Evolutionary conservation across 371 early-diverging fungal genomes (phyloP).

Genomic region (Vairimorpha necatrix): DNA sequence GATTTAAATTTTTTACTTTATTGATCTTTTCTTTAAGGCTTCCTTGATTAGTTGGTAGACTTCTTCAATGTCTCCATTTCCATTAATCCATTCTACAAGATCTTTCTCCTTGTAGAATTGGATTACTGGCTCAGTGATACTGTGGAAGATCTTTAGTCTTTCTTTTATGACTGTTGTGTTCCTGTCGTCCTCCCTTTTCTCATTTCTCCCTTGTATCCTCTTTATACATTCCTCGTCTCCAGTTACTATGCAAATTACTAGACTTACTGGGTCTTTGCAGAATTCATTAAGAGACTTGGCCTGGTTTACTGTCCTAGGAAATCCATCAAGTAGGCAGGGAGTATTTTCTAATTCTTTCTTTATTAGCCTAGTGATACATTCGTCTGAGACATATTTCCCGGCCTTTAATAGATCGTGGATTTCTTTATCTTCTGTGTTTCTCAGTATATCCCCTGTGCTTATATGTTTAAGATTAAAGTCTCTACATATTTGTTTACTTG

Average conservation of each 20-base stretch:
- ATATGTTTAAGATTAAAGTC: constrained; percentile 86
- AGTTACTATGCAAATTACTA: constrained; percentile 46
- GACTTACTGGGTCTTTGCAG: neutral
- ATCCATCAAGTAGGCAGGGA: constrained; percentile 95
- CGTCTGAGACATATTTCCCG: constrained; percentile 91
- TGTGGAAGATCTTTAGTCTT: constrained; percentile 83
- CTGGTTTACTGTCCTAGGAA: constrained; percentile 94
- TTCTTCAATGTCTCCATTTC: constrained; percentile 13
- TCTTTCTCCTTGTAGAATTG: constrained; percentile 85
- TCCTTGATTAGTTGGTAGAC: constrained; percentile 5
- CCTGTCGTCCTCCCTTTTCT: constrained; percentile 92
- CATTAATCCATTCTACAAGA: constrained; percentile 81
- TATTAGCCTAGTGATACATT: constrained; percentile 90
- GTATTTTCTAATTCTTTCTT: constrained; percentile 77
- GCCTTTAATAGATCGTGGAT: constrained; percentile 61
- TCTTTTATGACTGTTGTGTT: constrained; percentile 76
- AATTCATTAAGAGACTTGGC: constrained; percentile 68
- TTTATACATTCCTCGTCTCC: constrained; percentile 66
- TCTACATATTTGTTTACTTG: constrained; percentile 71
- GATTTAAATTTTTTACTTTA: no score
- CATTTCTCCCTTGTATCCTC: constrained; percentile 82
- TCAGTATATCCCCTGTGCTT: constrained; percentile 95
- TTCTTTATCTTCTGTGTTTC: constrained; percentile 69
- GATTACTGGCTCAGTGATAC: constrained; percentile 86
- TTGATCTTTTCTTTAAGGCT: neutral